A percentile compares a stretch with the other conserved stretches of the same genome.
phyloP scores from a whole-genome alignment of 2,329 filamentous ascomycete genomes.

The Pseudocercospora crystallina region DNA sequence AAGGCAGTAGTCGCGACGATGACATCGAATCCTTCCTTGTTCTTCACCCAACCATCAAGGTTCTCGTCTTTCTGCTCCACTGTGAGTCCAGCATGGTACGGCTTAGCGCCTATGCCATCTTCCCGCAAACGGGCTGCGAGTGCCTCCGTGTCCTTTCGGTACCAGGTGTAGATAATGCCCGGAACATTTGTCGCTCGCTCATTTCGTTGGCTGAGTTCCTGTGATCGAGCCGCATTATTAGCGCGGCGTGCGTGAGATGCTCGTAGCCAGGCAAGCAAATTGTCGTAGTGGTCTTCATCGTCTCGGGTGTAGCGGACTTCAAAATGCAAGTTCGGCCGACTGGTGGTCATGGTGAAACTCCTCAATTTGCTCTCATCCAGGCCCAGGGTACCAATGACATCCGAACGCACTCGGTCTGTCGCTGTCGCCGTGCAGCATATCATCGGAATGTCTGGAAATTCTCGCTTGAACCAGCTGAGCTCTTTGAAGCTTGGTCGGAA shows the following conservation, averaged over 20 bases:
- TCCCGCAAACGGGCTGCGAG: slow-evolving; percentile 65
- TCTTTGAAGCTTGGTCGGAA: slow-evolving; percentile 91
- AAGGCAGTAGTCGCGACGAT: slow-evolving; percentile 96
- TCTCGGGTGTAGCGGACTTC: slow-evolving; percentile 82
- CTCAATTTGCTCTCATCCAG: slow-evolving; percentile 65
- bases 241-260: slow-evolving; percentile 69
- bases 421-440: slow-evolving; percentile 93
- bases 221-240: slow-evolving; percentile 55
- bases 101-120: slow-evolving; percentile 70
- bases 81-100: slow-evolving; percentile 70
- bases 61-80: slow-evolving; percentile 69
- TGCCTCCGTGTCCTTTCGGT: slow-evolving; percentile 70
- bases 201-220: slow-evolving; percentile 55
- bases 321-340: slow-evolving; percentile 82
- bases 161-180: slow-evolving; percentile 79
- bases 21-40: slow-evolving; percentile 76
- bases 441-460: slow-evolving; percentile 81
- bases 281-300: slow-evolving; percentile 69
- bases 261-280: slow-evolving; percentile 76
- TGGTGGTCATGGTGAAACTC: slow-evolving; percentile 79
- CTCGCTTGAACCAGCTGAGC: slow-evolving; percentile 78
- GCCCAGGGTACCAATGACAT: slow-evolving; percentile 74
- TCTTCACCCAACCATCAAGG: slow-evolving; percentile 69
- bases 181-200: slow-evolving; percentile 63
- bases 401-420: slow-evolving; percentile 74